Evolutionary conservation across 2,329 filamentous ascomycete genomes (phyloP), one percentile per base, ranked within the genome.

Genomic region (Fusarium burgessii): DNA sequence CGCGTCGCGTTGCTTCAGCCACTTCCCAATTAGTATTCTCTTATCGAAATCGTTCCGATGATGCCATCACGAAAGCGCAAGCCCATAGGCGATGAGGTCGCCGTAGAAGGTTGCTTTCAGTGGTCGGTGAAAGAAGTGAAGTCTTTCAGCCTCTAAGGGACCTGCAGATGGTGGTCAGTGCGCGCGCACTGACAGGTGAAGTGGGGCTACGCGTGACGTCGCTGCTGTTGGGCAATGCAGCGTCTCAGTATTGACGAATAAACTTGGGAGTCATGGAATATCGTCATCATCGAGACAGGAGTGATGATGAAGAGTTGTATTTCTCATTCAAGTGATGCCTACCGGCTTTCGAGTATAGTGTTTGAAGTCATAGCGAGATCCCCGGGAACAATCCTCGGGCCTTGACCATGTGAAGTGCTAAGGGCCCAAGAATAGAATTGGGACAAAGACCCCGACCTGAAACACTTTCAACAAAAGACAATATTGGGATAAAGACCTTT

Each of bases 41-140:
- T 47, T 67, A 67, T 62, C 40, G 27, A 36, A 50, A 51, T 56
- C 41, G 35, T 15, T 41, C 15, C 23, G 43, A 29, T 54, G 70
- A 72, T 55, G 61, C 54, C 70, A 72, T 72, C 49, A 51, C 35
- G 63, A 47, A 36, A 40, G 40, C 36, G 35, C 38, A 36, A 66
- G 29, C 58, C 50, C 27, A 43, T 32, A 50, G 52, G 45, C 47
- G 40, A 45, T 51, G 55, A 45, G 32, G 58, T 64, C 45, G 47
- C 62, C 46, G 58, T 51, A 43, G 35, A 41, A 51, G 41, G 27
- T 46, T 50, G 18, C 47, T 46, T 63, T 36, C n/a, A 50, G 43
- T 54, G 55, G 55, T 40, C 33, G 18, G 18, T 61, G 55, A 55
- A 69, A 66, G 49, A 63, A 43, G 51, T 40, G 58, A 68, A 64